Evolutionary conservation across 2,329 filamentous ascomycete species (phyloP).

Genomic region (Trichophyton mentagrophytes): DNA sequence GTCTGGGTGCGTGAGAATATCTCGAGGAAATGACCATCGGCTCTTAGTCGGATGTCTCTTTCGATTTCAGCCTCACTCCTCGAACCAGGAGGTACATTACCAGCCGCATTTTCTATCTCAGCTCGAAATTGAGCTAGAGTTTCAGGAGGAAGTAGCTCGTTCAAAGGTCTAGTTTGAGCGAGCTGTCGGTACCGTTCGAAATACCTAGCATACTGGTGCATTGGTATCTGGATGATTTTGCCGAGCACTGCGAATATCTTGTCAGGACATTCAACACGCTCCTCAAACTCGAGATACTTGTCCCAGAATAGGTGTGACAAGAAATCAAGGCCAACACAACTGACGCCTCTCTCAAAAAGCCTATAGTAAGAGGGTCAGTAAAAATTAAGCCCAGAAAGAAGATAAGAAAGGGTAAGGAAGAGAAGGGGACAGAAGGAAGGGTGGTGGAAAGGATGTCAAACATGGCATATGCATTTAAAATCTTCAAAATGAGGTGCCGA

Average conservation of each 20-base stretch:
- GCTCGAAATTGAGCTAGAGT: slow-evolving; percentile 54
- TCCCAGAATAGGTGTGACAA: slow-evolving; percentile 96
- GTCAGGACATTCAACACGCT: slow-evolving; percentile 70
- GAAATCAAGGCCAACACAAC: slow-evolving; percentile 80
- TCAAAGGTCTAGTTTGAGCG: slow-evolving; percentile 57
- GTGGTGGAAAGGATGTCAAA: slow-evolving; percentile 32
- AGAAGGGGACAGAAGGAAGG: slow-evolving; percentile 10
- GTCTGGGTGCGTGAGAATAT: slow-evolving; percentile 68
- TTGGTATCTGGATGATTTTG: slow-evolving; percentile 75
- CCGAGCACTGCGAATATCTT: slow-evolving; percentile 73
- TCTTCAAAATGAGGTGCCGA: slow-evolving; percentile 26
- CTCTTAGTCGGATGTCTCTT: slow-evolving; percentile 63
- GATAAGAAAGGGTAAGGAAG: slow-evolving; percentile 20
- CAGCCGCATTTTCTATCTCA: slow-evolving; percentile 51
- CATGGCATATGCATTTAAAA: slow-evolving; percentile 31
- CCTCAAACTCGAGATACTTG: slow-evolving; percentile 95
- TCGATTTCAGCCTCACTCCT: slow-evolving; percentile 70
- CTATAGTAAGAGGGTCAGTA: slow-evolving; percentile 42
- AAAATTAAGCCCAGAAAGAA: slow-evolving; percentile 9
- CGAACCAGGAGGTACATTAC: slow-evolving; percentile 28
- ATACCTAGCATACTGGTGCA: slow-evolving; percentile 92
- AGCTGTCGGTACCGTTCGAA: slow-evolving; percentile 79
- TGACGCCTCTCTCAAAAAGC: slow-evolving; percentile 80
- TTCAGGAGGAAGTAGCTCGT: slow-evolving; percentile 58
- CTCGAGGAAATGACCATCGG: slow-evolving; percentile 70